Evolutionary conservation across 805 yeast species (phyloP), one percentile per base, ranked within the genome.

Genomic region (Saccharomycopsis fermentans): DNA sequence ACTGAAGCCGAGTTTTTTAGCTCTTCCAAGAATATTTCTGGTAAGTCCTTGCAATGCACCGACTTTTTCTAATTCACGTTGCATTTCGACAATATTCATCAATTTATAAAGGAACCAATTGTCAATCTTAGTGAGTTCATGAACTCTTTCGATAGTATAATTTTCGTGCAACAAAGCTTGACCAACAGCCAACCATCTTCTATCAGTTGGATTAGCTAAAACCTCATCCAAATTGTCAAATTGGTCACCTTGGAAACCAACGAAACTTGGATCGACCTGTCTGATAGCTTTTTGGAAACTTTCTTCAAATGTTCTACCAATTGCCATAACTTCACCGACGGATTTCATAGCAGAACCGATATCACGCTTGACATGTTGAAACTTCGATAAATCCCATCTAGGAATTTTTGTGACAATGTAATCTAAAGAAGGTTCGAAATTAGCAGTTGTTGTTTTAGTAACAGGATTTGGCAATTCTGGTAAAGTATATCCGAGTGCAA

Each of bases 271-370:
- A 69, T 90, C 97, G 63, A 90, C 89, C 73, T 91, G 96, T 76
- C 99, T 85, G 64, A 92, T 84, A 51, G 98, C 98, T 79, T 92
- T 92, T 77, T 94, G 97, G 80, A 92, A 86, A 37, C 97, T 87
- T 76, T 92, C 99, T 77, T 92, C 99, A 70, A 92, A 92, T 64
- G 84, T 92, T 76, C 99, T 86, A 69, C 99, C 99, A 69, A 92
- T 94, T 52, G 97, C 95, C 99, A 92, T 92, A 60, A 92, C 99
- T 75, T 92, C 99, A 73, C 99, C 99, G 58, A 92, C 99, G 60
- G 97, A 91, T 74, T 92, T 92, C 99, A 92, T 92, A 51, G 97
- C 84, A 9, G 96, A 88, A 54, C 97, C 96, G 69, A 92, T 87
- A 63, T 86, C 90, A 73, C 96, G 83, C 72, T 89, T 87, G 63